Base-by-base conservation (phyloP, 2,329 filamentous ascomycete species). In the Talaromyces sp. region DNA sequence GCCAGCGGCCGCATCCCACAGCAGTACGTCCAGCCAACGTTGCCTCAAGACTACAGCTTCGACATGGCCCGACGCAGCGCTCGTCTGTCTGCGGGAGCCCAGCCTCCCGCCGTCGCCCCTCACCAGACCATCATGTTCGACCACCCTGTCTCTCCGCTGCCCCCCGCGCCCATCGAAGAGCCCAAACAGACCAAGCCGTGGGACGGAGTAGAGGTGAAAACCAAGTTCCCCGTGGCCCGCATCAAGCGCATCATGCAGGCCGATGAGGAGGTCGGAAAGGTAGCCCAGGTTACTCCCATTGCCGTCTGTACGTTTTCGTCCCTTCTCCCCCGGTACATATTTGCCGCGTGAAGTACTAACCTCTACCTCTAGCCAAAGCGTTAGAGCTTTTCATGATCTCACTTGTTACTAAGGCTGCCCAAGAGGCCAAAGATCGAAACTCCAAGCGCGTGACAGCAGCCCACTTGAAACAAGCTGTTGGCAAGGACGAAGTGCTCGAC, bases 211-310 rank as follows among this genome's bases (percentile, higher is more conserved):
- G 76, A 92, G 51, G 92, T 99, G 69, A 91, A 87, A 76, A 98
- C 94, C 36, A 97, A 97, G 71, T 99, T 99, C 71, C 95, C 95
- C 1, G 96, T 96, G 34, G 95, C 95, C 14, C 86, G 95, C 65
- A 99, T 99, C 81, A 99, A 99, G 83, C 88, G 95, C 57, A 98
- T 99, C 71, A 98, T 99, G 95, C 95, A 99, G 78, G 94, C 94
- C 10, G 95, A 99, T 72, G 95, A 99, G 73, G 95, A 99, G 74
- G 93, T 99, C 0, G 95, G 95, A 65, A 99, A 99, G 79, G 95
- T 99, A 9, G 93, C 95, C 4, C 95, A 99, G 77, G 95, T 98
- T 64, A 97, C 95, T 0, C 94, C 94, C 16, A 96, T 96, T 61
- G 95, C 94, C 30, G 94, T 98, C 52, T 87, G 86, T 87, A 83